A percentile compares a stretch with the other conserved stretches of the same genome.
These are phyloP conservation scores for Podila horticola DNA, from an alignment of 192 early-diverging fungal genomes.

Conservation along the genomic window DNA sequence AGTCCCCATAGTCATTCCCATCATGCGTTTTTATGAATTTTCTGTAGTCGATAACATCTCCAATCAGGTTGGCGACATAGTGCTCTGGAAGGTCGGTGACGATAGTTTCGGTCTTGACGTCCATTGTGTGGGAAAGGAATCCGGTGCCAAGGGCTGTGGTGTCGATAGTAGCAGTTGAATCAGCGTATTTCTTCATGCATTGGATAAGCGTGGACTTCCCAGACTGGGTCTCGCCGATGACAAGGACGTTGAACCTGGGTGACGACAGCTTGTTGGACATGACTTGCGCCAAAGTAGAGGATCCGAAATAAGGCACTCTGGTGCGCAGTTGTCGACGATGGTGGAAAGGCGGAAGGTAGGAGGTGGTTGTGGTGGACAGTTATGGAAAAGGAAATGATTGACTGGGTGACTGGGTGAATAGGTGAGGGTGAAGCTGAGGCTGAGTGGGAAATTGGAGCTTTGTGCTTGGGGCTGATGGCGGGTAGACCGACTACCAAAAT, in stretches of 20 bases:
- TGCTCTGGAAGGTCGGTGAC: not conserved
- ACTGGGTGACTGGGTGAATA: too few relatives aligned
- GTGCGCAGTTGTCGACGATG: too few relatives aligned
- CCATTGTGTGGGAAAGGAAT: not conserved
- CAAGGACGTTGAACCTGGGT: constrained; percentile 8
- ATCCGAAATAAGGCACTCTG: too few relatives aligned
- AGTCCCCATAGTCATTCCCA: not conserved
- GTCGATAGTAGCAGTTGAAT: not conserved
- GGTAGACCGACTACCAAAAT: too few relatives aligned
- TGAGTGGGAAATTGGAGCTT: too few relatives aligned
- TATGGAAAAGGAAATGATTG: too few relatives aligned
- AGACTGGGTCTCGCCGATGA: constrained; percentile 20
- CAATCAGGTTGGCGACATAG: not conserved
- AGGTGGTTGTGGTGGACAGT: too few relatives aligned
- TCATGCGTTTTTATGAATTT: not conserved
- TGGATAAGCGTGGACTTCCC: not conserved
- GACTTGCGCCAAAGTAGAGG: too few relatives aligned
- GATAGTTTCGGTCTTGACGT: not conserved
- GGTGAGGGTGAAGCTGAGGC: too few relatives aligned
- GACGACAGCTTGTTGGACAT: too few relatives aligned
- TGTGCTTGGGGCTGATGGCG: too few relatives aligned
- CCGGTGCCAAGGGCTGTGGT: constrained; percentile 12
- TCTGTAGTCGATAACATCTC: not conserved
- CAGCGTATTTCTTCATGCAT: constrained; percentile 5
- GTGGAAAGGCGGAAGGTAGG: too few relatives aligned